A percentile compares a stretch with the other conserved stretches of the same genome.
These are phyloP conservation scores for Russula griseocarnosa DNA, from an alignment of 768 basidiomycete genomes.

Conservation along the genomic window DNA sequence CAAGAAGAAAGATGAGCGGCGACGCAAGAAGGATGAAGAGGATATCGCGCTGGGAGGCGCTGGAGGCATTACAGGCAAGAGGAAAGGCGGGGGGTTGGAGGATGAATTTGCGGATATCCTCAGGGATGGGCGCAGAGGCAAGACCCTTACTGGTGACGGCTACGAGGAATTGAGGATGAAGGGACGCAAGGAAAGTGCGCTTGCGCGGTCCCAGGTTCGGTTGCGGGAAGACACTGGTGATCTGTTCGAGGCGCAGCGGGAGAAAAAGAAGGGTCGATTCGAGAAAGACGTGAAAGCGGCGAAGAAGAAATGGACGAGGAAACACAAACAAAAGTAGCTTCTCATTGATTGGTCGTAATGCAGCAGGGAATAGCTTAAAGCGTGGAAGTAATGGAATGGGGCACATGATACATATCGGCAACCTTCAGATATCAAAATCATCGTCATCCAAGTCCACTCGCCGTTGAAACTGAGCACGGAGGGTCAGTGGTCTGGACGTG, in stretches of 20 bases:
- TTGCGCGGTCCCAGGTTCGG: conserved; percentile 54
- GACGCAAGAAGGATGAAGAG: conserved; percentile 75
- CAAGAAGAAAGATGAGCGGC: conserved; percentile 79
- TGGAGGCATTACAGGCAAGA: conserved; percentile 41
- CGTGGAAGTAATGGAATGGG: too few relatives aligned
- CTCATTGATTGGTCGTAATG: conserved; percentile 7
- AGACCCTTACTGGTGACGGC: conserved; percentile 54
- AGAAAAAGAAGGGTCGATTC: conserved; percentile 42
- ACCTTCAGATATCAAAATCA: conserved; percentile 34
- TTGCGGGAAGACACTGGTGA: conserved; percentile 34
- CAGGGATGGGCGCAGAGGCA: conserved; percentile 47
- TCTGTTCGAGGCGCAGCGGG: conserved; percentile 34
- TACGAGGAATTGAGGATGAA: conserved; percentile 75
- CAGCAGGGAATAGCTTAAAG: background rate
- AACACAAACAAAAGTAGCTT: conserved; percentile 21
- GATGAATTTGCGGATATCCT: conserved; percentile 85
- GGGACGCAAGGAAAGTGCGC: conserved; percentile 57
- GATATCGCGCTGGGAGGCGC: conserved; percentile 83
- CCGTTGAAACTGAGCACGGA: conserved; percentile 28
- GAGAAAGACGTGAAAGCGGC: conserved; percentile 43
- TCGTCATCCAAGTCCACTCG: conserved; percentile 32
- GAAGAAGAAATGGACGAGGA: conserved; percentile 32
- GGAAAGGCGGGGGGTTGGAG: conserved; percentile 67
- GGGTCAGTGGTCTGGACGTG: background rate
- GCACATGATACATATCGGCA: conserved; percentile 3